Base-by-base conservation (phyloP, 169 alveolate species). In the Theileria luwenshuni region DNA sequence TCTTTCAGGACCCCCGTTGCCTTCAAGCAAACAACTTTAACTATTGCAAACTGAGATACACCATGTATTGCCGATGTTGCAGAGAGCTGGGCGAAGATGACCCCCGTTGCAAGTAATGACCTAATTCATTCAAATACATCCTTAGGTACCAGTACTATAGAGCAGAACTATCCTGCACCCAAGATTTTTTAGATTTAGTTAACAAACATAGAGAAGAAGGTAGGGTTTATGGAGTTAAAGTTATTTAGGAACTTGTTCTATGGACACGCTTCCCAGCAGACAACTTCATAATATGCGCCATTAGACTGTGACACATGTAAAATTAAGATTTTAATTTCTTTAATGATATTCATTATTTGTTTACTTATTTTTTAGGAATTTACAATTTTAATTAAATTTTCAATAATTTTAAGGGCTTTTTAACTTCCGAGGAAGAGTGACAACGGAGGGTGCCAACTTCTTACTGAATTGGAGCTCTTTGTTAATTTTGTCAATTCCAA, bases 121-220 rank as follows among this genome's bases (percentile, higher is more conserved):
- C 35, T 2, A 8, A 3, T n/a, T 12, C 15, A 30, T 59, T 19
- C 13, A 3, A 30, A n/a, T 15, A n/a, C 17, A 28, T n/a, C 8
- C 27, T 8, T 61, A 86, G 92, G 71, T 88, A 84, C 71, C 93
- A 88, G 61, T 88, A 88, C 65, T 88, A 88, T 65, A 74, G 93
- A 30, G 84, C 93, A 5, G 91, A 88, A 60, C 74, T 88, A 56
- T 90, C 93, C 54, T 88, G 93, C 56, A 88, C 93, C 23, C 90
- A 80, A 33, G 93, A 88, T 43, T 81, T 81, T 62, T 45, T 81
- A 45, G 89, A 81, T 56, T 15, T 81, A 30, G 89, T 65, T 7
- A 81, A 81, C 81, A 72, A 81, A 56, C 75, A 64, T 63, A 76
- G 89, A 17, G 84, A 65, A 0, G 69, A 72, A 23, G 89, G 89